Evolutionary conservation across 306 rosid genomes (phyloP).

Genomic region (Quercus ilex): DNA sequence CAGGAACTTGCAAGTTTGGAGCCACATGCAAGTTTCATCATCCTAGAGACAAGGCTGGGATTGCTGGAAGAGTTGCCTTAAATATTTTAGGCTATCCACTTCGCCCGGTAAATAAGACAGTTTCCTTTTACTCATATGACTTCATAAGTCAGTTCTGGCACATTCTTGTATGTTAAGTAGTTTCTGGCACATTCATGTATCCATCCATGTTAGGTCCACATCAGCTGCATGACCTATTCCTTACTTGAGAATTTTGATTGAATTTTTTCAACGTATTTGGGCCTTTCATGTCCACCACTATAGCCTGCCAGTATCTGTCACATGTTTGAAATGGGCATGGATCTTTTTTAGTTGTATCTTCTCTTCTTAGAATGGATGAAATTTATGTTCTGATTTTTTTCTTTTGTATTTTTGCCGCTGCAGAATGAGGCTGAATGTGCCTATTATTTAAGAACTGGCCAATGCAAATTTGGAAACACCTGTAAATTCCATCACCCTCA

Average conservation of each 20-base stretch:
- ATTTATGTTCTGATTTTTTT: constrained; percentile 11
- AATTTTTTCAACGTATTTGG: background rate
- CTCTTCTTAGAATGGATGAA: constrained; percentile 13
- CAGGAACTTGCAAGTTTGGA: constrained; percentile 98
- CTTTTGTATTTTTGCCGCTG: constrained; percentile 15
- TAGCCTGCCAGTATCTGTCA: constrained; percentile 15
- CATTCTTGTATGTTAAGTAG: background rate
- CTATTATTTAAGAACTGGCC: constrained; percentile 93
- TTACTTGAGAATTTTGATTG: constrained; percentile 1
- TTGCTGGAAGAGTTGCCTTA: constrained; percentile 90
- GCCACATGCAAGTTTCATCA: constrained; percentile 98
- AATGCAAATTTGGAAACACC: constrained; percentile 86
- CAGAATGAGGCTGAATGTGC: constrained; percentile 86
- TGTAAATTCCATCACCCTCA: constrained; percentile 98
- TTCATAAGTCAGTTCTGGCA: background rate
- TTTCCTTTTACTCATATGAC: constrained; percentile 19
- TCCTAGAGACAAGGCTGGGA: constrained; percentile 94
- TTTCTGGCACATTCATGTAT: constrained; percentile 22
- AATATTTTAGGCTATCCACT: constrained; percentile 92
- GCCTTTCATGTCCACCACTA: constrained; percentile 5
- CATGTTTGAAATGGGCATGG: constrained; percentile 5
- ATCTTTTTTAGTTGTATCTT: constrained; percentile 1
- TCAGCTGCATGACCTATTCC: constrained; percentile 3
- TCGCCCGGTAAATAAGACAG: constrained; percentile 60
- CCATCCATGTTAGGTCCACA: constrained; percentile 3